phyloP scores from a whole-genome alignment of 306 rosid genomes.

The Quercus parvula region DNA sequence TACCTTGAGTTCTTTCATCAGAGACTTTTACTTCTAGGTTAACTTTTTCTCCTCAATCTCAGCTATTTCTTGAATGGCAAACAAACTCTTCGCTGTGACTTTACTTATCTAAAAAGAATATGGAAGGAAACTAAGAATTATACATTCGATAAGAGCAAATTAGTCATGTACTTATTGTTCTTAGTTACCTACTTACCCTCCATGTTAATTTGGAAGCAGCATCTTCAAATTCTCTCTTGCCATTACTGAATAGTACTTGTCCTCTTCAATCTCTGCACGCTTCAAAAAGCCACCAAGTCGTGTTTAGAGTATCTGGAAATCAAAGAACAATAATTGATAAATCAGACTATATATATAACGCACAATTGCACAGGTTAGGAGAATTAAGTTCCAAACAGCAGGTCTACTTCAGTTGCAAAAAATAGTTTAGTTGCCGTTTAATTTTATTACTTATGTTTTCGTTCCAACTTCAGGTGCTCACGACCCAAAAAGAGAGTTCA shows the following conservation, averaged over 20 bases:
- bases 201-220: constrained; percentile 53
- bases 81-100: constrained; percentile 71
- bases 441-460: too few relatives aligned
- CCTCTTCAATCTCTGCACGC: constrained; percentile 61
- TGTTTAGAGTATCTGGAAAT: constrained; percentile 4
- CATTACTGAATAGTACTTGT: constrained; percentile 57
- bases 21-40: constrained; percentile 54
- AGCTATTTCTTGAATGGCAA: constrained; percentile 77
- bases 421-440: too few relatives aligned
- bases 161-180: constrained; percentile 14
- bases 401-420: too few relatives aligned
- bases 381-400: too few relatives aligned
- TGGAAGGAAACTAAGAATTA: background rate
- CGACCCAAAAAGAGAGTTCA: too few relatives aligned
- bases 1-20: constrained; percentile 39
- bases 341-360: background rate
- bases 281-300: constrained; percentile 28
- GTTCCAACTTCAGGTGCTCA: too few relatives aligned
- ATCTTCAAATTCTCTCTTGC: constrained; percentile 69
- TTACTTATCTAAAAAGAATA: constrained; percentile 45
- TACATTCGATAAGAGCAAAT: background rate
- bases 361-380: too few relatives aligned
- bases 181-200: constrained; percentile 28
- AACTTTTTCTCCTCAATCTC: constrained; percentile 68
- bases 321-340: background rate